Evolutionary conservation across 139 green algal species (phyloP).

Genomic region (Tetraselmis chui): DNA sequence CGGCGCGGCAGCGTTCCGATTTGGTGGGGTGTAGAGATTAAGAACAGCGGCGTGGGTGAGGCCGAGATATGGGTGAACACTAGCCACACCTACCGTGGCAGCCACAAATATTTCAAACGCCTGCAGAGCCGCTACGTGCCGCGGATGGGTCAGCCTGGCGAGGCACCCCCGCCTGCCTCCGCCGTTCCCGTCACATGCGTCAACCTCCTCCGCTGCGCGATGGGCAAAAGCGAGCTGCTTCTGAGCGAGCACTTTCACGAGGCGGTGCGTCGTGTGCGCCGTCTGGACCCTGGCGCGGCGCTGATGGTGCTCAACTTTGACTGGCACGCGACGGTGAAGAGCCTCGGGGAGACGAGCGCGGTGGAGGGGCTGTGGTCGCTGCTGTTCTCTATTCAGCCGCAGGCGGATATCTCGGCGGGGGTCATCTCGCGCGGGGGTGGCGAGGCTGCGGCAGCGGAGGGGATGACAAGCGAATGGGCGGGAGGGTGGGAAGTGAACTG

Average conservation of each 20-base stretch:
- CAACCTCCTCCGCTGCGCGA: constrained; percentile 84
- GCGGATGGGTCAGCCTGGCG: constrained; percentile 17
- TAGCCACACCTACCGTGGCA: constrained; percentile 72
- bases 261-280: constrained; percentile 8
- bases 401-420: not conserved
- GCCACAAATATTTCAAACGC: constrained; percentile 65
- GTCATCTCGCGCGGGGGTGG: too few species aligned
- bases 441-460: too few species aligned
- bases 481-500: constrained; percentile 45
- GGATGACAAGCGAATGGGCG: constrained; percentile 17
- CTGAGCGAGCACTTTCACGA: constrained; percentile 67
- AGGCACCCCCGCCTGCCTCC: not conserved
- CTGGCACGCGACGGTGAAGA: constrained; percentile 92
- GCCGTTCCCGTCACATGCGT: constrained; percentile 78
- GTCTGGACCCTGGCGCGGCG: not conserved
- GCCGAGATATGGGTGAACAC: constrained; percentile 79
- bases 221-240: constrained; percentile 54
- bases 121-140: constrained; percentile 65
- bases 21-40: constrained; percentile 58
- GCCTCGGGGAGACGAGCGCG: constrained; percentile 70
- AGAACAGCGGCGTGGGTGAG: constrained; percentile 73
- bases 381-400: constrained; percentile 39
- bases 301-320: constrained; percentile 73
- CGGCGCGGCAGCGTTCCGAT: constrained; percentile 75
- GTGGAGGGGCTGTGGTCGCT: constrained; percentile 86